Conservation (phyloP, 2,329 filamentous ascomycete genomes). For the Fusarium buharicum region DNA sequence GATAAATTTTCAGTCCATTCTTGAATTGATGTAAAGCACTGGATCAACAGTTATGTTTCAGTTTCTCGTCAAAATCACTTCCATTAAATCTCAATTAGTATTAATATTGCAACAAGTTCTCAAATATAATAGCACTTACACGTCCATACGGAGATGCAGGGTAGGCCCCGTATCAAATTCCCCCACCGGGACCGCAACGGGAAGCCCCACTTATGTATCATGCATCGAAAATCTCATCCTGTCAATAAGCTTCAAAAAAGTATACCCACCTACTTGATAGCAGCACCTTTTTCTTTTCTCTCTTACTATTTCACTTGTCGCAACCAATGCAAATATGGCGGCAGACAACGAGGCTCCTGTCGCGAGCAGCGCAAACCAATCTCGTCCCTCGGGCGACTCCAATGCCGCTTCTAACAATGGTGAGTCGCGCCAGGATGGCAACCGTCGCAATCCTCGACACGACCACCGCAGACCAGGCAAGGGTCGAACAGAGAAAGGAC, state of each 20-base stretch:
- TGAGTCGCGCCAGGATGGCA: slow-evolving; percentile 37
- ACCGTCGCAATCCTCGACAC: slow-evolving; percentile 46
- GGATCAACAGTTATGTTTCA: too few relatives aligned
- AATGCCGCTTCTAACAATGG: slow-evolving; percentile 34
- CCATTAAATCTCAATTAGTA: too few relatives aligned
- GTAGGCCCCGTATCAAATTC: slow-evolving; percentile 16
- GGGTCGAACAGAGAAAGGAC: slow-evolving; percentile 47
- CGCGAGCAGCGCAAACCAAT: slow-evolving; percentile 38
- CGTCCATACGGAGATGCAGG: slow-evolving; percentile 9
- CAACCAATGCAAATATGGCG: slow-evolving; percentile 50
- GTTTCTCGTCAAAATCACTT: too few relatives aligned
- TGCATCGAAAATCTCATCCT: slow-evolving; percentile 40
- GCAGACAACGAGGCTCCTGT: slow-evolving; percentile 47
- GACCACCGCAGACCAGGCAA: slow-evolving; percentile 46
- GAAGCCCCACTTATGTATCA: slow-evolving; percentile 35
- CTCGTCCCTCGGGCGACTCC: slow-evolving; percentile 34
- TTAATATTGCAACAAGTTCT: not conserved
- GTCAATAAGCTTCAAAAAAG: slow-evolving; percentile 28
- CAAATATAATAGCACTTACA: not conserved
- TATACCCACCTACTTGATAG: slow-evolving; percentile 14
- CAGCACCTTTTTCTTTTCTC: slow-evolving; percentile 5
- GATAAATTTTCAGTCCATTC: too few relatives aligned
- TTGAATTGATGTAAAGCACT: too few relatives aligned
- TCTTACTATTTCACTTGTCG: slow-evolving; percentile 20
- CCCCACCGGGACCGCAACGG: slow-evolving; percentile 38